Evolutionary conservation across 495 filamentous ascomycete species (phyloP).

Genomic region (Hypoxylon perforatum): DNA sequence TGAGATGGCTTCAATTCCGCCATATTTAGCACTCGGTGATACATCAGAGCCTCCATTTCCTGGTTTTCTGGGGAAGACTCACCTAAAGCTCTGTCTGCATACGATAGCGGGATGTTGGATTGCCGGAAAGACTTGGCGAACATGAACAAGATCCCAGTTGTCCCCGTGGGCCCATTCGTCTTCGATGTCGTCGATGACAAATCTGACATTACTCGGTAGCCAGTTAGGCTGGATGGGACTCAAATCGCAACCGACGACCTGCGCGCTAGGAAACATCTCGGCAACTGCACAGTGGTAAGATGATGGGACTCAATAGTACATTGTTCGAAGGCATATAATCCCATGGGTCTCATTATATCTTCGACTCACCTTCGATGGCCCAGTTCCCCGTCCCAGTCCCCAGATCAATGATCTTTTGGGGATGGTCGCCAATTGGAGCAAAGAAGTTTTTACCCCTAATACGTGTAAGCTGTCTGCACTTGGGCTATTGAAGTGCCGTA

Average conservation of each 20-base stretch:
- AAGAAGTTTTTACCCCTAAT: slow-evolving; percentile 47
- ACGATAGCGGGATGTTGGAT: slow-evolving; percentile 58
- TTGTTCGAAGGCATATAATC: not conserved
- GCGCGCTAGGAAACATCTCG: slow-evolving; percentile 54
- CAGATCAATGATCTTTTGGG: slow-evolving; percentile 59
- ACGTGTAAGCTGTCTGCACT: not conserved
- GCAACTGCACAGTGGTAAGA: slow-evolving; percentile 58
- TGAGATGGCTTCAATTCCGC: slow-evolving; percentile 36
- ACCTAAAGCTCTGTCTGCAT: slow-evolving; percentile 48
- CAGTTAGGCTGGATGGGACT: slow-evolving; percentile 58
- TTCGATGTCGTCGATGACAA: slow-evolving; percentile 61
- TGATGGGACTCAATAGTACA: slow-evolving; percentile 39
- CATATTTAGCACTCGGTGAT: not conserved
- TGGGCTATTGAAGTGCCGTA: not conserved
- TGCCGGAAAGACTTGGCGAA: slow-evolving; percentile 54
- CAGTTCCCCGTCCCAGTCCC: slow-evolving; percentile 70
- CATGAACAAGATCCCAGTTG: slow-evolving; percentile 53
- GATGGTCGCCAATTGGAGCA: slow-evolving; percentile 54
- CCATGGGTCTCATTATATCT: not conserved
- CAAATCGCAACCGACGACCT: slow-evolving; percentile 54
- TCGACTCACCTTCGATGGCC: slow-evolving; percentile 59
- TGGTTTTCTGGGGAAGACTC: slow-evolving; percentile 2
- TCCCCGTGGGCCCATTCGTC: slow-evolving; percentile 50
- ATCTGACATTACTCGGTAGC: slow-evolving; percentile 57
- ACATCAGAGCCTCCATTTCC: not conserved